Base-by-base conservation (phyloP, 139 green algal species). In the Tetraselmis striata region DNA sequence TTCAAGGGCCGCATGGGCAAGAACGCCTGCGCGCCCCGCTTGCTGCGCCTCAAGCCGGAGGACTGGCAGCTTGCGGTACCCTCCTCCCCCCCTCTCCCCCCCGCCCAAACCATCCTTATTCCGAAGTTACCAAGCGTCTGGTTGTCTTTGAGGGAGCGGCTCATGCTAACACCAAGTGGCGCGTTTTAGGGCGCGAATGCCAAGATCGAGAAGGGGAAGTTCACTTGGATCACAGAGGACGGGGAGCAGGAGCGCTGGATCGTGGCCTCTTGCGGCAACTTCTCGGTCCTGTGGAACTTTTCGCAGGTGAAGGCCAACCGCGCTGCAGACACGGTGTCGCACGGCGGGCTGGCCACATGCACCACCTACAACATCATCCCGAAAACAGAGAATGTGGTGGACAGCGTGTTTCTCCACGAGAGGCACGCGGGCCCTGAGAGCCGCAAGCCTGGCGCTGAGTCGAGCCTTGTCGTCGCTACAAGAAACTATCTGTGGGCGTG, bases 271-370 rank as follows among this genome's bases (percentile, higher is more conserved):
- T 95, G 90, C 77, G 95, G 93, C 79, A 90, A 89, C 83, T 94
- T 91, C 87, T 94, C 88, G 1, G 89, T 97, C 28, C 87, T 95
- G 2, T 97, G 94, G 95, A 96, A 97, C 85, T 95, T 97, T 83
- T 85, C 59, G 31, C 23, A 59, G 58, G 45, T 83, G 25, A 31
- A 59, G n/a, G 23, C 59, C 83, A 45, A 29, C 59, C 29, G 32
- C 76, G 1, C 30, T 78, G 83, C 81, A 2, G 87, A 89, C 30
- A 76, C 83, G 23, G 83, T 91, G 58, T 91, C 88, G 0, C 91
- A 90, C 77, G 93, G 92, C 29, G 92, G 92, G 1, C 86, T 98
- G 77, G 95, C 95, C 31, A 95, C 92, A 0, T 88, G 85, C 82
- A 95, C 91, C 76, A 91, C 93, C 77, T 98, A 98, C 88, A 84